These are phyloP conservation scores for Scedosporium minutisporum DNA, from an alignment of 2,329 filamentous ascomycete genomes.

Conservation along the genomic window DNA sequence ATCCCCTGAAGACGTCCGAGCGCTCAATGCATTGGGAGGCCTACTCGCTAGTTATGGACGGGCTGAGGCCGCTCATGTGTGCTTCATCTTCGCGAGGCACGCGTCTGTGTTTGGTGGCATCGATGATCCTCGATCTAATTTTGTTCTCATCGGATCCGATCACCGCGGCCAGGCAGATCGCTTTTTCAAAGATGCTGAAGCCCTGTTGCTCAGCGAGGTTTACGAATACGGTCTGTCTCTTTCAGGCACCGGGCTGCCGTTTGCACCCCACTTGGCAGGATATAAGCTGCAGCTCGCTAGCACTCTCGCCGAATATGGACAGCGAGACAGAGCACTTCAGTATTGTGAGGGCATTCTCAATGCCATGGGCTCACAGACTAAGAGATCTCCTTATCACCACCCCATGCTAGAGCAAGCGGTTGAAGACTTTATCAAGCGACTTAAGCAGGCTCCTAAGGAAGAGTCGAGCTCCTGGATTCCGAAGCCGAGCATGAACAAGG, in stretches of 20 bases:
- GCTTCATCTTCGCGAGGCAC: constrained; percentile 75
- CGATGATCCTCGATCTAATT: constrained; percentile 68
- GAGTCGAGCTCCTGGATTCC: constrained; percentile 80
- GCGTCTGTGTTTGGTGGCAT: constrained; percentile 67
- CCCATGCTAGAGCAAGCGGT: constrained; percentile 61
- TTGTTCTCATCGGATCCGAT: constrained; percentile 79
- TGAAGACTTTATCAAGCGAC: constrained; percentile 72
- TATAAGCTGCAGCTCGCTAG: constrained; percentile 90
- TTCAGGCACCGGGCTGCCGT: constrained; percentile 45
- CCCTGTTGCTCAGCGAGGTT: constrained; percentile 88
- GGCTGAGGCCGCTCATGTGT: constrained; percentile 85
- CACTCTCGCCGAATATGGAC: constrained; percentile 73
- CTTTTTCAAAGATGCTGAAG: constrained; percentile 71
- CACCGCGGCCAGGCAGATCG: constrained; percentile 62
- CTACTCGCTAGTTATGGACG: constrained; percentile 78
- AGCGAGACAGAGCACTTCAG: constrained; percentile 70
- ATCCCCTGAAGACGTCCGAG: constrained; percentile 66
- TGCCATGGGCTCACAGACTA: constrained; percentile 70
- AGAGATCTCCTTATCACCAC: constrained; percentile 80
- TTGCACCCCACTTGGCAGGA: constrained; percentile 71
- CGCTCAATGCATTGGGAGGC: constrained; percentile 69
- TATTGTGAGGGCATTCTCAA: constrained; percentile 81
- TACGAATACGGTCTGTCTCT: constrained; percentile 86
- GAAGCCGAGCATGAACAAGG: constrained; percentile 91
- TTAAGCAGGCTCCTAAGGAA: constrained; percentile 80